Base-by-base conservation (phyloP, 805 yeast genomes). In the Kodamaea jinghongensis region DNA sequence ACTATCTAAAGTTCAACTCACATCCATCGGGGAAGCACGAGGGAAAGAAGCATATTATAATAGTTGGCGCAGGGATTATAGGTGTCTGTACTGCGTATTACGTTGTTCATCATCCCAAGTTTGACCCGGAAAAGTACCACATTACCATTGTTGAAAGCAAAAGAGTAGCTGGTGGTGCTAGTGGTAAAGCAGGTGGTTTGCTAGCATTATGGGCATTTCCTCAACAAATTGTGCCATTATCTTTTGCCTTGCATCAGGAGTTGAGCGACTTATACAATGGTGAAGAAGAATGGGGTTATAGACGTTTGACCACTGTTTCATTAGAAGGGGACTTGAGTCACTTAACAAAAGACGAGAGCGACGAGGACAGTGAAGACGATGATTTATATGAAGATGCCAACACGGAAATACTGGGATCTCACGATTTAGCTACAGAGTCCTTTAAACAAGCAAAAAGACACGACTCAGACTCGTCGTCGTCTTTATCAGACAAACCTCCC, bases 181-280 rank as follows among this genome's bases (percentile, higher is more conserved):
- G 88, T 30, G 99, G 99, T 40, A 93, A 91, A 54, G 98, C 99
- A 5, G 99, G 98, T 32, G 99, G 99, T 0, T 70, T 91, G 36
- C 65, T 91, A 36, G 97, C 98, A 1, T 74, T 86, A 15, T 90
- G 97, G 95, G 98, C 98, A 0, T 93, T 93, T 61, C 99, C 99
- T 0, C 89, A 84, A 51, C 96, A 87, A 60, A 79, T 91, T 36
- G 98, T 89, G 6, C 93, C 96, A 0, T 69, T 91, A 39, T 83
- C 95, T 34, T 93, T 89, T 65, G 76, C 78, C 47, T 71, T 91
- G 46, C 99, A 91, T 65, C 87, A 83, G 54, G 83, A 89, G 43
- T 71, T 91, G 32, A 78, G 95, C 6, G 80, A 82, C 43, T 74
- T 79, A 63, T 86, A 79, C 60, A 75, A 80, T 49, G 99, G 99